phyloP scores from a whole-genome alignment of 371 early-diverging fungal genomes.

The Mycotypha africana region DNA sequence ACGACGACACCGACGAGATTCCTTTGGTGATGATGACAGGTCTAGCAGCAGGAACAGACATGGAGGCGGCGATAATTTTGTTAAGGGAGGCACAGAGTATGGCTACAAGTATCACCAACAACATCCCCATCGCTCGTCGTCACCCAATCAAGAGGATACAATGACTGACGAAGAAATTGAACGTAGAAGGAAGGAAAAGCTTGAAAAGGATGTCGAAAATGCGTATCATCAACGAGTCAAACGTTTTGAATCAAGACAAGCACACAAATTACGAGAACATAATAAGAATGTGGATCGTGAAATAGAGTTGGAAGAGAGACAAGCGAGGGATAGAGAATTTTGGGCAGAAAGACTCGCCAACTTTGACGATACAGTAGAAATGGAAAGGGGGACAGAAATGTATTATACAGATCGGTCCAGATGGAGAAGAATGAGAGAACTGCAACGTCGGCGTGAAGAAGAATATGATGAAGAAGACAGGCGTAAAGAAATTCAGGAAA shows the following conservation, averaged over 20 bases:
- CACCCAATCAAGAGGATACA: too few species aligned
- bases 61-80: slow-evolving; percentile 20
- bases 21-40: not conserved
- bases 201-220: slow-evolving; percentile 59
- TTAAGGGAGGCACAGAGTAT: slow-evolving; percentile 10
- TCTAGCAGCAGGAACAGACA: slow-evolving; percentile 10
- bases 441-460: slow-evolving; percentile 57
- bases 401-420: slow-evolving; percentile 70
- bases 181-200: slow-evolving; percentile 52
- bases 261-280: slow-evolving; percentile 42
- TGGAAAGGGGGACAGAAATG: slow-evolving; percentile 53
- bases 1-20: slow-evolving; percentile 10
- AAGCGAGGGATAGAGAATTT: slow-evolving; percentile 41
- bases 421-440: slow-evolving; percentile 67
- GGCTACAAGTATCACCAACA: not conserved
- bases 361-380: slow-evolving; percentile 75
- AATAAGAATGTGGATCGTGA: slow-evolving; percentile 49
- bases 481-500: slow-evolving; percentile 49
- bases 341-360: slow-evolving; percentile 52
- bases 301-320: slow-evolving; percentile 41
- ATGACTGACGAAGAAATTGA: slow-evolving; percentile 67
- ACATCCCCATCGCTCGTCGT: too few species aligned
- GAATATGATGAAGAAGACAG: slow-evolving; percentile 72
- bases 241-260: slow-evolving; percentile 62
- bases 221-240: slow-evolving; percentile 66